These are phyloP conservation scores for Lablab purpureus DNA, from an alignment of 306 rosid species.

Conservation along the genomic window DNA sequence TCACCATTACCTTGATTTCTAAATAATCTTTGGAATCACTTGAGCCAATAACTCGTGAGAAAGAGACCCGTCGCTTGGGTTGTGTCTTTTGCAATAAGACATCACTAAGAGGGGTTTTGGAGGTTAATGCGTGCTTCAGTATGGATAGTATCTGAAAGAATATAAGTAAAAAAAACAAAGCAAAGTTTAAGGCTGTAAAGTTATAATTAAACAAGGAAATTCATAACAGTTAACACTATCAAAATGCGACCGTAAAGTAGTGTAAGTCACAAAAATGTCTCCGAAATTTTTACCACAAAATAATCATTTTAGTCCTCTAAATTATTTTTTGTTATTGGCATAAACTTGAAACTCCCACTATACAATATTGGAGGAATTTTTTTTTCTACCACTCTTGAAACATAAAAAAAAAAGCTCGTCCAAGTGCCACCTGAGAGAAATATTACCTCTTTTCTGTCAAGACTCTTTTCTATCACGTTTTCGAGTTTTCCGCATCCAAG, in stretches of 20 bases:
- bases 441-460: background rate
- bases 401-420: too few relatives aligned
- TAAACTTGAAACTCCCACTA: too few relatives aligned
- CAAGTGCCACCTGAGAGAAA: too few relatives aligned
- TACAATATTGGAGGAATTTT: too few relatives aligned
- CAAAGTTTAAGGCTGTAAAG: background rate
- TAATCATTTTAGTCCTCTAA: too few relatives aligned
- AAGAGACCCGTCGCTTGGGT: background rate
- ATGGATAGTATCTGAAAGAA: background rate
- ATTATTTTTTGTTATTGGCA: too few relatives aligned
- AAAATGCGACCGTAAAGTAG: background rate
- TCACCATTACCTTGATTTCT: slow-evolving; percentile 36
- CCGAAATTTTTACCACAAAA: too few relatives aligned
- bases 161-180: background rate
- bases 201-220: background rate
- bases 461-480: too few relatives aligned
- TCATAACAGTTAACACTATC: too few relatives aligned
- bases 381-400: too few relatives aligned
- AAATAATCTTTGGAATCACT: background rate
- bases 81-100: slow-evolving; percentile 28
- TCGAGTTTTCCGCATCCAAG: background rate
- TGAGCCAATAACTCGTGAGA: background rate
- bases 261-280: background rate
- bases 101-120: slow-evolving; percentile 40
- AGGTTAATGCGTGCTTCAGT: background rate